phyloP scores from a whole-genome alignment of 2,329 filamentous ascomycete genomes.

The Pyrenophora teres region DNA sequence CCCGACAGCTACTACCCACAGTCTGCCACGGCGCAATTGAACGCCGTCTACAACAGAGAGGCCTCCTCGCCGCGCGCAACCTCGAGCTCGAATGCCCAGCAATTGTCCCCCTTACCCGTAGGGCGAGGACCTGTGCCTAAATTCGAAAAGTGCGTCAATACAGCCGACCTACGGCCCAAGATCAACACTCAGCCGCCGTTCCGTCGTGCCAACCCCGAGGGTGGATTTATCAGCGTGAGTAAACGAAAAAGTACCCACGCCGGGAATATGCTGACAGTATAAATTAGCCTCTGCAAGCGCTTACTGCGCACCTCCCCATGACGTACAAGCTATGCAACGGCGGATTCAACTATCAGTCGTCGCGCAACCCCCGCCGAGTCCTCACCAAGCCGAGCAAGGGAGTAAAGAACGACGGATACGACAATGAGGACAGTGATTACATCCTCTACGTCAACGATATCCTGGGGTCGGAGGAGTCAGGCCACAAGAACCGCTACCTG shows the following conservation, averaged over 20 bases:
- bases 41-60: slow-evolving; percentile 65
- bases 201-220: slow-evolving; percentile 91
- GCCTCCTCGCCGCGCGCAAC: slow-evolving; percentile 54
- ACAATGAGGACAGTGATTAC: slow-evolving; percentile 99
- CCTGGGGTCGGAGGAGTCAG: slow-evolving; percentile 93
- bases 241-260: not conserved
- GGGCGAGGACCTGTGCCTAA: slow-evolving; percentile 77
- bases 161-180: slow-evolving; percentile 77
- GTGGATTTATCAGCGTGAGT: slow-evolving; percentile 94
- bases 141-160: slow-evolving; percentile 76
- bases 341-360: slow-evolving; percentile 97
- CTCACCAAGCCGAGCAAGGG: slow-evolving; percentile 98
- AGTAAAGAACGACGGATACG: slow-evolving; percentile 96
- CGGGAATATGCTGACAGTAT: slow-evolving; percentile 22
- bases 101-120: slow-evolving; percentile 47
- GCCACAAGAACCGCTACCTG: slow-evolving; percentile 98
- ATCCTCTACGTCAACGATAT: slow-evolving; percentile 99
- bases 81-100: slow-evolving; percentile 53
- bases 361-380: slow-evolving; percentile 90
- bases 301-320: slow-evolving; percentile 88
- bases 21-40: slow-evolving; percentile 72
- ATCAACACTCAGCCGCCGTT: slow-evolving; percentile 89
- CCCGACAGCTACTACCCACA: slow-evolving; percentile 73
- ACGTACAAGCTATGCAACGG: slow-evolving; percentile 99
- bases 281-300: slow-evolving; percentile 83